Conservation (phyloP, 1,139 yeast genomes). For the Geotrichum histeridarum region DNA sequence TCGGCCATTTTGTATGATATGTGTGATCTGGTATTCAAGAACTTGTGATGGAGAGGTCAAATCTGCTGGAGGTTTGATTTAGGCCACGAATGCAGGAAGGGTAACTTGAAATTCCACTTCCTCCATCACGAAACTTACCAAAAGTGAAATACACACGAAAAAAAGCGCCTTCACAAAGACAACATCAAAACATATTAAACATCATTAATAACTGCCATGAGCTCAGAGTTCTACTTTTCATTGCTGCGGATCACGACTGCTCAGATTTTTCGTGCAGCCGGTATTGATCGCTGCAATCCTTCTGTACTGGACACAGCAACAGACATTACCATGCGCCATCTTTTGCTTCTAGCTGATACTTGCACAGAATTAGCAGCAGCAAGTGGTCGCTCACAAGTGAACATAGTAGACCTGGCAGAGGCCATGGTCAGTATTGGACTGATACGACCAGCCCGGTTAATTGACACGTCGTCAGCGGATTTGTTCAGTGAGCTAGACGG, state of each 20-base stretch:
- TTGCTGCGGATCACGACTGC: slow-evolving; percentile 59
- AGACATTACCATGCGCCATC: slow-evolving; percentile 55
- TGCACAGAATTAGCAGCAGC: slow-evolving; percentile 42
- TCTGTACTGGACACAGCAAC: slow-evolving; percentile 57
- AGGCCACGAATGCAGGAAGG: slow-evolving; percentile 3
- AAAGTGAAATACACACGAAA: background rate
- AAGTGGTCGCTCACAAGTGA: slow-evolving; percentile 42
- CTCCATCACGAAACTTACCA: background rate
- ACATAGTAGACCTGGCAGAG: slow-evolving; percentile 55
- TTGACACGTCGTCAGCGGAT: slow-evolving; percentile 11
- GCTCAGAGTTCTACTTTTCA: slow-evolving; percentile 49
- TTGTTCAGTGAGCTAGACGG: slow-evolving; percentile 2
- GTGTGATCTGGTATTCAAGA: background rate
- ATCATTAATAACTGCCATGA: background rate
- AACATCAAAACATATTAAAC: background rate
- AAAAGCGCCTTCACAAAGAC: background rate
- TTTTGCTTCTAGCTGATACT: slow-evolving; percentile 45
- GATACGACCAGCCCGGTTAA: slow-evolving; percentile 41
- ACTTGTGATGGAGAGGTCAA: background rate
- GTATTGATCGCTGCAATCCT: slow-evolving; percentile 67
- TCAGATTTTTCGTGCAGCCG: slow-evolving; percentile 62
- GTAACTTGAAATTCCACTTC: background rate
- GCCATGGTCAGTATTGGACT: slow-evolving; percentile 55
- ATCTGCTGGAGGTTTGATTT: background rate
- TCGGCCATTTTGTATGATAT: slow-evolving; percentile 22